Evolutionary conservation across 2,329 filamentous ascomycete genomes (phyloP).

Genomic region (Colletotrichum orchidophilum): DNA sequence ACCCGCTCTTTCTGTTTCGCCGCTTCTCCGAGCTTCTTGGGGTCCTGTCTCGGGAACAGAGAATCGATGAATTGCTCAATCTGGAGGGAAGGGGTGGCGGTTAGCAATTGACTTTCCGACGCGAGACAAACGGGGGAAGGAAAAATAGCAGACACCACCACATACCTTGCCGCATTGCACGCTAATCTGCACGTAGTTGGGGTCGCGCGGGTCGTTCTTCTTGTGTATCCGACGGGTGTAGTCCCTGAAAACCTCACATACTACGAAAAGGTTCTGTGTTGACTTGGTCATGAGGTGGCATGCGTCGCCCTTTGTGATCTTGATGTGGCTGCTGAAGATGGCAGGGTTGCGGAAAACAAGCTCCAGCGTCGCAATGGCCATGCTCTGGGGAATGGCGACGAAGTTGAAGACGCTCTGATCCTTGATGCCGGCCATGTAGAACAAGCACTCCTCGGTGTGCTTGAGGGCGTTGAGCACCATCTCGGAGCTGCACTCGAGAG

Average conservation of each 20-base stretch:
- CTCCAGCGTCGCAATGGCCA: constrained; percentile 96
- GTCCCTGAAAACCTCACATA: constrained; percentile 83
- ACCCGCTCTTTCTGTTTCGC: constrained; percentile 49
- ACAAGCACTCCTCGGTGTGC: constrained; percentile 92
- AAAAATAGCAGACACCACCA: background rate
- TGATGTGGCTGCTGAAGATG: constrained; percentile 88
- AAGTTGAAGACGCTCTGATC: constrained; percentile 99
- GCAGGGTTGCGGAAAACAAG: constrained; percentile 90
- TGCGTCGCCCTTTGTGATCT: constrained; percentile 95
- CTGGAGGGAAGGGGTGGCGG: constrained; percentile 53
- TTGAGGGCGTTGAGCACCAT: constrained; percentile 92
- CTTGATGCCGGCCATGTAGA: constrained; percentile 93
- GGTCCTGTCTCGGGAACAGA: constrained; percentile 86
- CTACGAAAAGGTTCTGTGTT: constrained; percentile 85
- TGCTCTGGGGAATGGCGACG: constrained; percentile 93
- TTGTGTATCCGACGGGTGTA: constrained; percentile 85
- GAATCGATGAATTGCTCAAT: constrained; percentile 96
- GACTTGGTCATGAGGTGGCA: constrained; percentile 92
- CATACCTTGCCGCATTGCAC: constrained; percentile 84
- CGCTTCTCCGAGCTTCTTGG: constrained; percentile 63
- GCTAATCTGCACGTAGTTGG: constrained; percentile 92
- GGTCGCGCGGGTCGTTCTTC: constrained; percentile 94
- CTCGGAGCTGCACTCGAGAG: constrained; percentile 87
- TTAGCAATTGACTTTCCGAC: constrained; percentile 32
- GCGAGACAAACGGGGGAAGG: background rate